Conservation (phyloP, 2,329 filamentous ascomycete genomes). For the Sarocladium oryzae region DNA sequence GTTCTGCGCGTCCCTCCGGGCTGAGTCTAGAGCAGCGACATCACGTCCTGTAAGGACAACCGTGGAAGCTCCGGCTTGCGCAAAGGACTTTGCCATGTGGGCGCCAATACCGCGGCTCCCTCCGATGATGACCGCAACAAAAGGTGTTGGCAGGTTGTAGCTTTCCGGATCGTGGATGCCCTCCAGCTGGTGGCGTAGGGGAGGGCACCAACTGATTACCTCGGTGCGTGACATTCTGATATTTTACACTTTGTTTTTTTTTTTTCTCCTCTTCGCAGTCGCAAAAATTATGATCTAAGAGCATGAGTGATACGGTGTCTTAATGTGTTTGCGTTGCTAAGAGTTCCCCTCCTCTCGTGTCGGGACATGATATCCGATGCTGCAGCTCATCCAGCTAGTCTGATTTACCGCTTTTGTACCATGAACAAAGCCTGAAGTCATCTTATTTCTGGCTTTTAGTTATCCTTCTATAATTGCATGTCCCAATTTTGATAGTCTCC, state of each 20-base stretch:
- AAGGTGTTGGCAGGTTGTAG: background rate
- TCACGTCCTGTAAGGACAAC: background rate
- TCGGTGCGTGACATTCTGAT: background rate
- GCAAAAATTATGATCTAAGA: too few relatives aligned
- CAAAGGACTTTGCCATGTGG: slow-evolving; percentile 1
- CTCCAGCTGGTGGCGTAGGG: slow-evolving; percentile 1
- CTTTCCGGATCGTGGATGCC: background rate
- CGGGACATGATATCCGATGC: background rate
- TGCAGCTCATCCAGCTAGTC: background rate
- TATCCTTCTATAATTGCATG: too few relatives aligned
- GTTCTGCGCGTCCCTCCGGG: background rate
- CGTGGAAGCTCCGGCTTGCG: background rate
- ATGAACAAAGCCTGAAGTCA: too few relatives aligned
- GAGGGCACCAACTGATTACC: slow-evolving; percentile 2
- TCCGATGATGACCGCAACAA: slow-evolving; percentile 3
- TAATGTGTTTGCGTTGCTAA: too few relatives aligned
- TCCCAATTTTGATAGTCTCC: too few relatives aligned
- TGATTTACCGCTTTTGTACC: too few relatives aligned
- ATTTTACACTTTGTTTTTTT: background rate
- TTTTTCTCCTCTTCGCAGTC: too few relatives aligned
- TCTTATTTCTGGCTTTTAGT: too few relatives aligned
- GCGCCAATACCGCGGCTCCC: slow-evolving; percentile 1
- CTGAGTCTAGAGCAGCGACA: background rate
- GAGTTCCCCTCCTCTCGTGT: background rate
- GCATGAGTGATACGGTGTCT: too few relatives aligned